Evolutionary conservation across 768 basidiomycete species (phyloP).

Genomic region (Coprinopsis strossmayeri): DNA sequence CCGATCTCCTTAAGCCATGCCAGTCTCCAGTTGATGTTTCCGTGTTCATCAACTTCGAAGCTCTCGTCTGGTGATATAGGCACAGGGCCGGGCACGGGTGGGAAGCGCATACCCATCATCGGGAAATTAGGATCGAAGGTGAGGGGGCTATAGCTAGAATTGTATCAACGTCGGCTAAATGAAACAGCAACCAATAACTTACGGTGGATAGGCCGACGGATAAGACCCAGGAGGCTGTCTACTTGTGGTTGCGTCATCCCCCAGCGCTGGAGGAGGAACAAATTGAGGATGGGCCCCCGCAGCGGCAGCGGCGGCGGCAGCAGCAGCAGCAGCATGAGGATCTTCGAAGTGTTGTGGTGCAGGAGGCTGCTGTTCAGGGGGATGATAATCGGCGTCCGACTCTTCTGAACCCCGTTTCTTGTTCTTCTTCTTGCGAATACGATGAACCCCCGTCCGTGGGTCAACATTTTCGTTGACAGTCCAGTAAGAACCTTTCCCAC

Average conservation of each 20-base stretch:
- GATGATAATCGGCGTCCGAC: constrained; percentile 60
- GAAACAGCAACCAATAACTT: constrained; percentile 22
- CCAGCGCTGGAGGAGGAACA: constrained; percentile 48
- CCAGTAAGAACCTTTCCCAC: constrained; percentile 90
- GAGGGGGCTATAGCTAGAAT: constrained; percentile 16
- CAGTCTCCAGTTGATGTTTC: constrained; percentile 73
- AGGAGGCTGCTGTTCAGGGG: constrained; percentile 29
- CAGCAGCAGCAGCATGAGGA: constrained; percentile 27
- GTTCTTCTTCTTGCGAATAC: constrained; percentile 81
- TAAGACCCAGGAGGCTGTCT: constrained; percentile 44
- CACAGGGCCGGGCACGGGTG: constrained; percentile 43
- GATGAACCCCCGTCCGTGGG: constrained; percentile 83
- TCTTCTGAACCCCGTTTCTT: constrained; percentile 55
- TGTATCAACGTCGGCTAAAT: constrained; percentile 2
- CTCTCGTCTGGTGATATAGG: constrained; percentile 60
- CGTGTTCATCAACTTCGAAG: constrained; percentile 69
- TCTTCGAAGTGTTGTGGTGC: constrained; percentile 39
- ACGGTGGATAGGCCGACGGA: constrained; percentile 58
- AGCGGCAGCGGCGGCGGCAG: constrained; percentile 8
- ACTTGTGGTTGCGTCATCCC: constrained; percentile 57
- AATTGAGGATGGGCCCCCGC: constrained; percentile 30
- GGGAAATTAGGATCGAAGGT: constrained; percentile 74
- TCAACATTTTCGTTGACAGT: constrained; percentile 88
- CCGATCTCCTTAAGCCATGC: constrained; percentile 79
- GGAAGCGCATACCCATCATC: constrained; percentile 67